A percentile compares a stretch with the other conserved stretches of the same genome.
Evolutionary conservation across 2,329 filamentous ascomycete genomes (phyloP).

Genomic region (Furcasterigmium furcatum): DNA sequence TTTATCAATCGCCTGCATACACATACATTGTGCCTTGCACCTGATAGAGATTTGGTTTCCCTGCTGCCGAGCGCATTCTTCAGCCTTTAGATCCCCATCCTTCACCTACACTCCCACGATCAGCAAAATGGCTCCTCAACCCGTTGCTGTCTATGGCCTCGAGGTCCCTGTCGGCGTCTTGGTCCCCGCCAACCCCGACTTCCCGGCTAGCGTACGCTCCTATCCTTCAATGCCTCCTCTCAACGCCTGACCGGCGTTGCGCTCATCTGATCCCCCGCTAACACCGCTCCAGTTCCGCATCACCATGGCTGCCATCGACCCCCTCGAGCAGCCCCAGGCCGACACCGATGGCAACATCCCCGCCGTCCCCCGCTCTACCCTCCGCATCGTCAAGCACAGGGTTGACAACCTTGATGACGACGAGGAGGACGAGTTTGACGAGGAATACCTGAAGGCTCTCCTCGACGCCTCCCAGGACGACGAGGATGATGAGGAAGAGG

Average conservation of each 20-base stretch:
- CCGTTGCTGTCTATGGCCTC: constrained; percentile 86
- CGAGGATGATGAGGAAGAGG: constrained; percentile 50
- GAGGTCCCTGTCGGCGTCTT: constrained; percentile 82
- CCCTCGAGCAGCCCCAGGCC: constrained; percentile 69
- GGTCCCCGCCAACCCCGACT: constrained; percentile 74
- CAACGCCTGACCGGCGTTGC: not conserved
- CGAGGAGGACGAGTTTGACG: constrained; percentile 63
- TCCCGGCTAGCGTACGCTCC: constrained; percentile 76
- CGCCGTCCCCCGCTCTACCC: constrained; percentile 70
- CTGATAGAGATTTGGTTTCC: too few species aligned
- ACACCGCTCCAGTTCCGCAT: constrained; percentile 75
- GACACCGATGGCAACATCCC: constrained; percentile 61
- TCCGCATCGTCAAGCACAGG: constrained; percentile 83
- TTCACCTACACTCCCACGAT: not conserved
- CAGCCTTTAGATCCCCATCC: constrained; percentile 6
- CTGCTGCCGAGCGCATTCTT: too few species aligned
- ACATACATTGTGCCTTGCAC: too few species aligned
- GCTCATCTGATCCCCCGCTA: constrained; percentile 15
- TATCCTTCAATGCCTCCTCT: not conserved
- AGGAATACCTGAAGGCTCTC: constrained; percentile 59
- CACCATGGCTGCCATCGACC: constrained; percentile 98
- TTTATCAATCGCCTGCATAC: too few species aligned
- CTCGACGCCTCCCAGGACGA: constrained; percentile 47
- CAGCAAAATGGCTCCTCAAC: constrained; percentile 51
- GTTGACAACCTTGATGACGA: constrained; percentile 51